phyloP scores from a whole-genome alignment of 2,329 filamentous ascomycete genomes.

The Colletotrichum sp. region DNA sequence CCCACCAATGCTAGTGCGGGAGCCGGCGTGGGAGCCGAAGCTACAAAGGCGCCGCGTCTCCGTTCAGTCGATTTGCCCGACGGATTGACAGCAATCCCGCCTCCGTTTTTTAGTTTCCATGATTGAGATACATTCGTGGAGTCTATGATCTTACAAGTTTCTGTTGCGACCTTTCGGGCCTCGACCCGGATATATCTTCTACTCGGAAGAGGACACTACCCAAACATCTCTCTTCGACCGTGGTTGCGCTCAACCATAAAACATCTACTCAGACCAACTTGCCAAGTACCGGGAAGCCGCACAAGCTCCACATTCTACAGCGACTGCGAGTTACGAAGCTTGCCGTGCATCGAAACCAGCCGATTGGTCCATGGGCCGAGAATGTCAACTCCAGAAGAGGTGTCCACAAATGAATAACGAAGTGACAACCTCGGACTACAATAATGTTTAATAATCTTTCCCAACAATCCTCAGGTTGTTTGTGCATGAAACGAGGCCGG shows the following conservation, averaged over 20 bases:
- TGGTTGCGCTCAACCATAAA: neutral
- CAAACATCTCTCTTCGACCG: too few relatives aligned
- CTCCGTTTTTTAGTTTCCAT: neutral
- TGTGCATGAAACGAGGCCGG: rapidly evolving
- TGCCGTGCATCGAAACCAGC: neutral
- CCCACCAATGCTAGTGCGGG: neutral
- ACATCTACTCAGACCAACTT: neutral
- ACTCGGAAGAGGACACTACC: neutral
- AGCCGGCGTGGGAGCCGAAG: neutral
- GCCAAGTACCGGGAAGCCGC: neutral
- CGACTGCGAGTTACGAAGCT: neutral
- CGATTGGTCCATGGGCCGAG: neutral
- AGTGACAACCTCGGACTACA: neutral
- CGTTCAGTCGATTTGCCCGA: neutral
- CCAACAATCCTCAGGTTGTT: rapidly evolving
- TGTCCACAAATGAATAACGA: rapidly evolving
- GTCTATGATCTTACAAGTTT: neutral
- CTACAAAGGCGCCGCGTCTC: neutral
- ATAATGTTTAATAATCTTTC: neutral
- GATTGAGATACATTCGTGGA: neutral
- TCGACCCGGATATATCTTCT: neutral
- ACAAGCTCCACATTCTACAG: neutral
- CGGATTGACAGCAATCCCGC: neutral
- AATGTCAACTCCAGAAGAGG: neutral
- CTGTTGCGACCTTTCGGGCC: neutral